A percentile compares a stretch with the other conserved stretches of the same genome.
Conservation (phyloP, 2,329 filamentous ascomycete species). For the Trichoderma afroharzianum region DNA sequence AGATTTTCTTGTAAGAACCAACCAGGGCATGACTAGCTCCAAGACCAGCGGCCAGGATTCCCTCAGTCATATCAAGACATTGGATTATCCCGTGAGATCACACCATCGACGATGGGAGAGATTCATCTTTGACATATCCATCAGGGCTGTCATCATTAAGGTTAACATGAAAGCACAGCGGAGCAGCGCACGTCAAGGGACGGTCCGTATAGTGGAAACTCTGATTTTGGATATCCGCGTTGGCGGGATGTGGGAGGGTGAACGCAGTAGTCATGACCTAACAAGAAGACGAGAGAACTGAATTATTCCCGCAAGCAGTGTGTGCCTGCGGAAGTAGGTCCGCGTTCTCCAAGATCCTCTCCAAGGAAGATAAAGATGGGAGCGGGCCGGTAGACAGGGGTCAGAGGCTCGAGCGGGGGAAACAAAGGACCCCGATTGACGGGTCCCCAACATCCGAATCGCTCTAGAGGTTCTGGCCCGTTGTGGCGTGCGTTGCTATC, state of each 20-base stretch:
- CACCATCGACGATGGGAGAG: neutral
- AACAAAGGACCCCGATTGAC: neutral
- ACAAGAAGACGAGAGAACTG: neutral
- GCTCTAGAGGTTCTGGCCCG: neutral
- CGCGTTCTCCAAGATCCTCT: neutral
- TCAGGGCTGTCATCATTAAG: neutral
- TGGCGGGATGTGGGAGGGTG: neutral
- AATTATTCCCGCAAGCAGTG: neutral
- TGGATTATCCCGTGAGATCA: neutral
- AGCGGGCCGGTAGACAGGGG: neutral
- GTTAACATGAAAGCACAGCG: neutral
- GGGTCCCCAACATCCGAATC: neutral
- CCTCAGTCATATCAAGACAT: neutral
- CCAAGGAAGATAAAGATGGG: slow-evolving; percentile 9
- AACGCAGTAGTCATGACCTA: neutral
- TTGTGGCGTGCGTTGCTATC: neutral
- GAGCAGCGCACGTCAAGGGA: neutral
- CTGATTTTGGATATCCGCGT: neutral
- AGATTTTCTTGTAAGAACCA: neutral
- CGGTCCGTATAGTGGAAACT: slow-evolving; percentile 3
- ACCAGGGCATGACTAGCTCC: neutral
- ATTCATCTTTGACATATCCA: neutral
- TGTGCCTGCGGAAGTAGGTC: neutral
- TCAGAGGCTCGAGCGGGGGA: neutral
- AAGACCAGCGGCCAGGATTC: neutral